These are phyloP conservation scores for Corrigiola litoralis DNA, from an alignment of 179 eudicot genomes.

Conservation along the genomic window DNA sequence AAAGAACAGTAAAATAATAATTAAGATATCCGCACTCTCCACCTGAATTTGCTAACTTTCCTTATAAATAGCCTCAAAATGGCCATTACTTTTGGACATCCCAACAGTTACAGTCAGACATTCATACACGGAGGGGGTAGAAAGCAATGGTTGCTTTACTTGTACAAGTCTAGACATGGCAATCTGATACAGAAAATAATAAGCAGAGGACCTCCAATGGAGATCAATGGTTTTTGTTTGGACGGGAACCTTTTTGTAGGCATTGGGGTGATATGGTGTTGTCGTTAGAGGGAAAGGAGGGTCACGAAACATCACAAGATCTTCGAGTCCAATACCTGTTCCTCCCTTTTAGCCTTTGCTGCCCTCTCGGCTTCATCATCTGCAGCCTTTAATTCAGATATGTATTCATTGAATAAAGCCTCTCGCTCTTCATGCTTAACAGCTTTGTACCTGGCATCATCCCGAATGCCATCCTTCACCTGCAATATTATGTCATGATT, in stretches of 20 bases:
- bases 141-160: too few relatives aligned
- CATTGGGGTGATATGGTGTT: too few relatives aligned
- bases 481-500: conserved; percentile 22
- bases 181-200: not conserved
- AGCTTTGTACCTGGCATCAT: conserved; percentile 83
- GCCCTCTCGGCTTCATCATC: conserved; percentile 59
- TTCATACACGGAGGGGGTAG: too few relatives aligned
- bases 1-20: too few relatives aligned
- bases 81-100: too few relatives aligned
- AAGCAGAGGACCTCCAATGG: not conserved
- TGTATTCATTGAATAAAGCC: conserved; percentile 66
- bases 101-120: too few relatives aligned
- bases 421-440: conserved; percentile 91
- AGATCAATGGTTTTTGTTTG: too few relatives aligned
- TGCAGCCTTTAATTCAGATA: conserved; percentile 67
- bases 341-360: conserved; percentile 66
- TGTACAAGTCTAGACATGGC: too few relatives aligned
- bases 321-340: conserved; percentile 53
- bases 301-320: conserved; percentile 1
- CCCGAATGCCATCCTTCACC: conserved; percentile 85
- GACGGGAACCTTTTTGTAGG: too few relatives aligned
- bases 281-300: not conserved
- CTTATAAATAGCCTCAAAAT: too few relatives aligned
- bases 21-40: too few relatives aligned
- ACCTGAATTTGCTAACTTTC: too few relatives aligned